Percentiles rank a stretch among this genome's conserved stretches.
These are phyloP conservation scores for Salix brachista DNA, from an alignment of 345 rosid genomes.

Conservation along the genomic window DNA sequence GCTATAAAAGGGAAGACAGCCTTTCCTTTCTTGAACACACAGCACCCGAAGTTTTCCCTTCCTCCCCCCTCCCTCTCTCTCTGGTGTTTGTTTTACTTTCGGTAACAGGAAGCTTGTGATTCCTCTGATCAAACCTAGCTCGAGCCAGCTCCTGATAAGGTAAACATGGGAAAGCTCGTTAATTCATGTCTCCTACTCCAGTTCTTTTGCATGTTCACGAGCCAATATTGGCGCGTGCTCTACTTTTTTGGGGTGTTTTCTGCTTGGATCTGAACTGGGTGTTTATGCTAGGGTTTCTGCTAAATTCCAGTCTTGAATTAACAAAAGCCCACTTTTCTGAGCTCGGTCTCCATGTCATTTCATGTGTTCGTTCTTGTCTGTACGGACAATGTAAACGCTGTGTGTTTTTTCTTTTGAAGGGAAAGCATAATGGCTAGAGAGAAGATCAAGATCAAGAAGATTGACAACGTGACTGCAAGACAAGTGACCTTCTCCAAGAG, in stretches of 20 bases:
- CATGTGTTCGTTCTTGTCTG: not conserved
- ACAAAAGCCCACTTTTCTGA: not conserved
- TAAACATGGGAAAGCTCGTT: not conserved
- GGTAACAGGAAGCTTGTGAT: slow-evolving; percentile 16
- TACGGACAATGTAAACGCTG: slow-evolving; percentile 3
- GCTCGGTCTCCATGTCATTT: not conserved
- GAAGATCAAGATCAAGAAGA: slow-evolving; percentile 53
- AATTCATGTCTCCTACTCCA: not conserved
- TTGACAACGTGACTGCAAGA: slow-evolving; percentile 48
- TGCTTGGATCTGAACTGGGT: slow-evolving; percentile 32
- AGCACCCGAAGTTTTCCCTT: not conserved
- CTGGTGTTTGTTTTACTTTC: not conserved
- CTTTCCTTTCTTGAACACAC: slow-evolving; percentile 41
- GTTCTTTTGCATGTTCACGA: slow-evolving; percentile 21
- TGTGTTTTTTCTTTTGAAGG: not conserved
- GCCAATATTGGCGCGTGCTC: slow-evolving; percentile 13
- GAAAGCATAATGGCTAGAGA: slow-evolving; percentile 42
- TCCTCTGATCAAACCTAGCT: slow-evolving; percentile 14
- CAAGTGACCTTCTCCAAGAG: slow-evolving; percentile 60
- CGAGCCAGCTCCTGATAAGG: slow-evolving; percentile 8
- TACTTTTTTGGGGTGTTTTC: slow-evolving; percentile 4
- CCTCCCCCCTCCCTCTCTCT: not conserved
- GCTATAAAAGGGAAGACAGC: slow-evolving; percentile 32
- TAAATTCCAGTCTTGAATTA: not conserved
- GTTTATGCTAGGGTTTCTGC: slow-evolving; percentile 36